Evolutionary conservation across 768 basidiomycete genomes (phyloP), one percentile per base, ranked within the genome.

Genomic region (Sutorius australiensis): DNA sequence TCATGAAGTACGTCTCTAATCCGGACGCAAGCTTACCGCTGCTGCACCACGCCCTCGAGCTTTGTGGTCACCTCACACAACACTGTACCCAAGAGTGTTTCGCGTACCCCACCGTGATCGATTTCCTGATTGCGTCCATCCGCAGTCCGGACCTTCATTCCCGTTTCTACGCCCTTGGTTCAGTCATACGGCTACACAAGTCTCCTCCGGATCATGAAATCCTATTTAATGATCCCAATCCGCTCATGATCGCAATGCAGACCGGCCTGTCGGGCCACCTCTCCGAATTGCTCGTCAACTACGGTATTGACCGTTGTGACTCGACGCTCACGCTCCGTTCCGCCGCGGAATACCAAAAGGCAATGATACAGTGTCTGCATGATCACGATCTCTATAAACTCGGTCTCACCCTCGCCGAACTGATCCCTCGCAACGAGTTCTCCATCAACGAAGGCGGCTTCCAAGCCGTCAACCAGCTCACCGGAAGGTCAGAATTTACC

Each of bases 371-470:
- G 13, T 75, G 67, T 53, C 73, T 73, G 0, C 72, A 76, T 46
- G 76, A 80, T 56, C 69, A 64, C 31, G 75, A 87, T 59, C 58
- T 86, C 5, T 76, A 78, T 57, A 54, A 71, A 4, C 74, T 87
- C 3, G 84, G 82, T 1, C 57, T 78, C 34, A 72, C 69, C 36
- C 69, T 84, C 24, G 76, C 78, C 1, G 66, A 71, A 7, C 67
- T 80, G 41, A 80, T 88, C 57, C 65, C 79, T 10, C 68, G 72
- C 41, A 84, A 82, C 8, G 85, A 87, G 58, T 85, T 82, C 61
- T 78, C 82, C 5, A 73, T 86, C 50, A 64, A 72, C 6, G 77
- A 86, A n/a, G 85, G 85, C 1, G 67, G 62, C 21, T 86, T 80
- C 65, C 73, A 80, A 58, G 58, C 67, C 1, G 63, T 76, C 49